phyloP scores from a whole-genome alignment of 129 eudicot species.

The Helianthus tuberosus region DNA sequence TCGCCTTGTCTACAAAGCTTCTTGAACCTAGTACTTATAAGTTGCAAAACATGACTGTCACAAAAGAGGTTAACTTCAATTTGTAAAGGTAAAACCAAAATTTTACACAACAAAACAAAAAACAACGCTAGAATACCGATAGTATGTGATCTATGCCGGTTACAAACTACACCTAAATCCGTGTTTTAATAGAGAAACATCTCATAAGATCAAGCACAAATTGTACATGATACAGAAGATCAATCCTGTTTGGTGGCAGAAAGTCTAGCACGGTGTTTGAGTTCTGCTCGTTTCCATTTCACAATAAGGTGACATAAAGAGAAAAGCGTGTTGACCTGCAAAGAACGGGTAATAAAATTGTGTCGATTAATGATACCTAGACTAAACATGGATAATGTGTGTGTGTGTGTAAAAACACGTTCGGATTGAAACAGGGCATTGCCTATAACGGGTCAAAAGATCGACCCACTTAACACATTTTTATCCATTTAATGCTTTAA shows the following conservation, averaged over 20 bases:
- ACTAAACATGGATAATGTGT: background rate
- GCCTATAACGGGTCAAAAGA: background rate
- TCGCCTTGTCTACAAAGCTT: background rate
- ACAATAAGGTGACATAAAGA: conserved; percentile 79
- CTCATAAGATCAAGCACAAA: conserved; percentile 5
- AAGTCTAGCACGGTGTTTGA: conserved; percentile 85
- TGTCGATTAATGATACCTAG: conserved; percentile 2
- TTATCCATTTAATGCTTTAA: background rate
- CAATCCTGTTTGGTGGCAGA: conserved; percentile 65
- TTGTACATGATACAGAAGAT: conserved; percentile 21
- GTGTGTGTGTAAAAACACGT: background rate
- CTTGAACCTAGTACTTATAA: background rate
- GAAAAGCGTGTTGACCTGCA: conserved; percentile 83
- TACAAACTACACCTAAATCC: conserved; percentile 28
- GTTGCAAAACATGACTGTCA: background rate
- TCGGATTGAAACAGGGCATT: background rate
- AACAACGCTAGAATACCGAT: background rate
- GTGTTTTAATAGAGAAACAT: conserved; percentile 20
- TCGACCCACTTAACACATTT: too few species aligned
- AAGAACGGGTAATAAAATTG: background rate
- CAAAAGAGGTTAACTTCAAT: background rate
- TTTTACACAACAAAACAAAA: conserved; percentile 17
- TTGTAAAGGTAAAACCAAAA: conserved; percentile 12
- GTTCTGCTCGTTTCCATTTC: conserved; percentile 93
- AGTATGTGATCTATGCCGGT: conserved; percentile 11